A percentile compares a stretch with the other conserved stretches of the same genome.
Conservation (phyloP, 441 rosid species). For the Pelargonium fulgidum region DNA sequence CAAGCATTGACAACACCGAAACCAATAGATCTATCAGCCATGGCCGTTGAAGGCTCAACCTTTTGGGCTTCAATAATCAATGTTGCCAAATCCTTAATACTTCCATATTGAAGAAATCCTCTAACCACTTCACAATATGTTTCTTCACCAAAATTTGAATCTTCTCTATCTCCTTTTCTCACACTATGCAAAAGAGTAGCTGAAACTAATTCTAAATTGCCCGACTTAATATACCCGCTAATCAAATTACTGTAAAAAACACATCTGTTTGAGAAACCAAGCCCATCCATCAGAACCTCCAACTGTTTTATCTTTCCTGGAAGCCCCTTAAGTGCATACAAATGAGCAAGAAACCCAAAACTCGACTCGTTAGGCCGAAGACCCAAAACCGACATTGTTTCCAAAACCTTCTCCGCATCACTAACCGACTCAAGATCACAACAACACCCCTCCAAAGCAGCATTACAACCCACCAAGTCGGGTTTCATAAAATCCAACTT, state of each 20-base stretch:
- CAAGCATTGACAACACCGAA: slow-evolving; percentile 70
- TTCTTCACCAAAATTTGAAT: slow-evolving; percentile 39
- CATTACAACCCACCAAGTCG: slow-evolving; percentile 60
- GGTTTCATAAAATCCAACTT: slow-evolving; percentile 73
- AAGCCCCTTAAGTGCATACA: slow-evolving; percentile 66
- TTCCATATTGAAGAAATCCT: slow-evolving; percentile 57
- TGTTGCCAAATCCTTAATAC: slow-evolving; percentile 49
- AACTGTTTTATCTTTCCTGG: slow-evolving; percentile 56
- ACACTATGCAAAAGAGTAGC: slow-evolving; percentile 40
- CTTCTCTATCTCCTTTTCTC: slow-evolving; percentile 32
- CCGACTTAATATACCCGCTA: slow-evolving; percentile 55
- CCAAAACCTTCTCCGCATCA: slow-evolving; percentile 62
- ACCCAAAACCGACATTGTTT: slow-evolving; percentile 65
- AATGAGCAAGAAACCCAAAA: slow-evolving; percentile 69
- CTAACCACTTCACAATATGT: slow-evolving; percentile 56
- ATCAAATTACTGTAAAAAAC: slow-evolving; percentile 50
- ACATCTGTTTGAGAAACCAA: slow-evolving; percentile 43
- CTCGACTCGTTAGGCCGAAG: slow-evolving; percentile 62
- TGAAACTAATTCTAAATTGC: slow-evolving; percentile 49
- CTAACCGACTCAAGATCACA: slow-evolving; percentile 43
- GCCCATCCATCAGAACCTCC: slow-evolving; percentile 45
- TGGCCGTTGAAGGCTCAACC: slow-evolving; percentile 37
- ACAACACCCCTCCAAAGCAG: slow-evolving; percentile 70
- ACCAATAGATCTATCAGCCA: slow-evolving; percentile 52
- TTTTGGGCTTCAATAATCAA: slow-evolving; percentile 74